Evolutionary conservation across 1,284 basidiomycete genomes (phyloP).

Genomic region (Cutaneotrichosporon curvatum): DNA sequence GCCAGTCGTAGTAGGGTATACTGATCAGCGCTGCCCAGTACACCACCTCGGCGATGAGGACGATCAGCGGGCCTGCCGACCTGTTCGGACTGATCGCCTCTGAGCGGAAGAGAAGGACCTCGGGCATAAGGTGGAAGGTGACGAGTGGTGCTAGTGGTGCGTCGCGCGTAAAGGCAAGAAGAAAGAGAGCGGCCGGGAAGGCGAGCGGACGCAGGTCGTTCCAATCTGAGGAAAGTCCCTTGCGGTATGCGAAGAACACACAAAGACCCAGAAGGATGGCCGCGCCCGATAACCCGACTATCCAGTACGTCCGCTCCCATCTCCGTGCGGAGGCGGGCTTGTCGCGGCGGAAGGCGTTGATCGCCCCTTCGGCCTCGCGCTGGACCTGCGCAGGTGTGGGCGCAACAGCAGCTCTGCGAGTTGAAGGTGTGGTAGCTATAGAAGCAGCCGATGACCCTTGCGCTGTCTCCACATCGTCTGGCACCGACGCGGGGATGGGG

Average conservation of each 20-base stretch:
- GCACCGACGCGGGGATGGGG: not conserved
- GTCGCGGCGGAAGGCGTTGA: constrained; percentile 26
- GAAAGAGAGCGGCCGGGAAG: constrained; percentile 20
- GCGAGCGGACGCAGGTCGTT: constrained; percentile 20
- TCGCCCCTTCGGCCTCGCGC: constrained; percentile 24
- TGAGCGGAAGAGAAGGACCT: constrained; percentile 38
- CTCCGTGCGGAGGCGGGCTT: constrained; percentile 7
- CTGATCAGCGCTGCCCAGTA: constrained; percentile 39
- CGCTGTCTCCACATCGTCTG: not conserved
- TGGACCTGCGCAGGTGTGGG: constrained; percentile 2
- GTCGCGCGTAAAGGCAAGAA: constrained; percentile 20
- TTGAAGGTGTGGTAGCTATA: no score
- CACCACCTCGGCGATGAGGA: constrained; percentile 32
- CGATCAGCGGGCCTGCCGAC: constrained; percentile 8
- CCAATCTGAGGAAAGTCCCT: not conserved
- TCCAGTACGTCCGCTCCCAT: constrained; percentile 22
- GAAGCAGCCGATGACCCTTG: not conserved
- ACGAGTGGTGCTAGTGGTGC: constrained; percentile 36
- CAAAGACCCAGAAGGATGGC: constrained; percentile 11
- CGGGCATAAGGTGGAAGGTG: constrained; percentile 34
- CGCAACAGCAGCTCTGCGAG: not conserved
- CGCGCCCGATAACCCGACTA: constrained; percentile 23
- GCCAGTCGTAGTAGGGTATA: constrained; percentile 39
- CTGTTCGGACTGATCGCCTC: constrained; percentile 14
- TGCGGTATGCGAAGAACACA: not conserved